Base-by-base conservation (phyloP, 2,329 filamentous ascomycete species). In the Sclerotinia glacialis region DNA sequence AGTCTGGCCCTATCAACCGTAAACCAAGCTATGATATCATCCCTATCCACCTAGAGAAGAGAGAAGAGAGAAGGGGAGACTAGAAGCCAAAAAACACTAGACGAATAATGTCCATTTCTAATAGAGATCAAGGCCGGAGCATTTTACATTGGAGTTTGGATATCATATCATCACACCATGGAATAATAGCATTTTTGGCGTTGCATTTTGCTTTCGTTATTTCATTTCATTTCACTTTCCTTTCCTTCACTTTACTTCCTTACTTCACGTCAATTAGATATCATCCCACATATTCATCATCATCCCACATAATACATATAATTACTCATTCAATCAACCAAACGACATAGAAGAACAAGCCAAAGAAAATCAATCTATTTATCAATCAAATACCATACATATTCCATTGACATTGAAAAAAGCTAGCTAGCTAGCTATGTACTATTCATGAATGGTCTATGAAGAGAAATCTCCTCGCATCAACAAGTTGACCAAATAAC, bases 131-230 rank as follows among this genome's bases (percentile, higher is more conserved):
- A 54, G 34, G 28, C 52, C 14, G 28, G 21, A 54, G 28, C 52
- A 54, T 54, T 54, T 46, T 37, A 31, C 21, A 54, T 46, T 11
- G 55, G 55, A 31, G 42, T 46, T 59, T 31, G 55, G 26, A 46
- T 42, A 14, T 46, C 5, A 59, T 9, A 26, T 31, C 14, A 52
- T 54, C 52, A 49, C 21, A 49, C 26, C 46, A 26, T 26, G 23
- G 14, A 42, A 21, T 52, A 52, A 52, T 31, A 31, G 50, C 50
- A 52, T 52, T 46, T 59, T 34, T 31, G 21, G 55, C 55, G 55
- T 31, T 59, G 11, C 3, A 34, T 34, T 46, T 31, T 26, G 2
- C 9, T 18, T 56, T 40, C 37, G 37, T 40, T 14, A 40, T 40
- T 40, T 40, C 37, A 40, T 40, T 40, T 49, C 11, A 49, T n/a